A percentile compares a stretch with the other conserved stretches of the same genome.
phyloP scores from a whole-genome alignment of 2,329 filamentous ascomycete species.

The Aspergillus pseudoviridinutans region DNA sequence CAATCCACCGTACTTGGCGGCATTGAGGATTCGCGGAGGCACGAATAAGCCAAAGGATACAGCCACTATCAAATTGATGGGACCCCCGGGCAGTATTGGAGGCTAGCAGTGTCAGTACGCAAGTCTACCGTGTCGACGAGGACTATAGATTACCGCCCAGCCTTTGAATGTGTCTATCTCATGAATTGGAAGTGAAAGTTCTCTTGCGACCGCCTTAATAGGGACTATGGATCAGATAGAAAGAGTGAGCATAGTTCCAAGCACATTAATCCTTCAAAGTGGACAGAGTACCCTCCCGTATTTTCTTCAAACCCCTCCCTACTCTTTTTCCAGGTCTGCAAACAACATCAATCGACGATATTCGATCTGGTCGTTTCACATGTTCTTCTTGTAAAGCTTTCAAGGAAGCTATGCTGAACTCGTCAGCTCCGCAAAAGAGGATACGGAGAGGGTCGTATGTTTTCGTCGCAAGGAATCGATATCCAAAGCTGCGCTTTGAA shows the following conservation, averaged over 20 bases:
- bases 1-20: conserved; percentile 75
- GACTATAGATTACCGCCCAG: conserved; percentile 61
- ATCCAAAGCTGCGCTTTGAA: conserved; percentile 6
- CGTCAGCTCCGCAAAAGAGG: conserved; percentile 90
- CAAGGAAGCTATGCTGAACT: conserved; percentile 79
- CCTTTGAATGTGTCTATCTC: conserved; percentile 75
- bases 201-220: conserved; percentile 61
- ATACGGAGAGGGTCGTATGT: conserved; percentile 64
- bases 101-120: conserved; percentile 42
- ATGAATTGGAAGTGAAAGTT: conserved; percentile 65
- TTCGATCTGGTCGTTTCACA: conserved; percentile 47
- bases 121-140: conserved; percentile 1
- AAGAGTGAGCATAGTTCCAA: conserved; percentile 3
- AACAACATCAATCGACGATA: conserved; percentile 80
- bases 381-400: conserved; percentile 63
- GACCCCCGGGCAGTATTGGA: conserved; percentile 42
- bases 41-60: conserved; percentile 94
- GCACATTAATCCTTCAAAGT: not conserved
- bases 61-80: conserved; percentile 76
- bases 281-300: conserved; percentile 57
- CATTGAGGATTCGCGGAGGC: conserved; percentile 67
- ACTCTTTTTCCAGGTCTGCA: conserved; percentile 73
- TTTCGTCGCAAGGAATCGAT: conserved; percentile 28
- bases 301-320: conserved; percentile 67
- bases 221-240: conserved; percentile 55